These are phyloP conservation scores for Aspergillus caelatus DNA, from an alignment of 2,329 filamentous ascomycete genomes.

Conservation along the genomic window DNA sequence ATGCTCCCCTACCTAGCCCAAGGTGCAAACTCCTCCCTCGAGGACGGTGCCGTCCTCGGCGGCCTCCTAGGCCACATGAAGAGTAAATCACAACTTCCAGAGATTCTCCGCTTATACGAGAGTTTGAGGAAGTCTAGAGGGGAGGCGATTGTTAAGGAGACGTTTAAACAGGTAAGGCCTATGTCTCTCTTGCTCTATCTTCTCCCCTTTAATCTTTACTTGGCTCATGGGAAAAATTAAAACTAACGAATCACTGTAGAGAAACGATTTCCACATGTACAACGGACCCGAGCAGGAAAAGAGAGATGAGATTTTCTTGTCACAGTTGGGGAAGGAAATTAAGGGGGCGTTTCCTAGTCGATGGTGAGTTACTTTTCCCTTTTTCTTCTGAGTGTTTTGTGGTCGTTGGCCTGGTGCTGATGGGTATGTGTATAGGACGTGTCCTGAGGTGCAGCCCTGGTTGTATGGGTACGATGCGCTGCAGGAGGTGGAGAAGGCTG, in stretches of 20 bases:
- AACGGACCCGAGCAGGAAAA: slow-evolving; percentile 61
- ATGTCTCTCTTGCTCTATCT: background rate
- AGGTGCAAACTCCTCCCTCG: slow-evolving; percentile 68
- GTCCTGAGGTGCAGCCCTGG: slow-evolving; percentile 65
- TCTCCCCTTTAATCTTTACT: background rate
- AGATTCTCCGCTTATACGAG: slow-evolving; percentile 50
- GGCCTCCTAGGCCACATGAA: slow-evolving; percentile 57
- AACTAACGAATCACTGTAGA: slow-evolving; percentile 31
- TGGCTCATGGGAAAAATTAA: background rate
- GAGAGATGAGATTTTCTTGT: slow-evolving; percentile 61
- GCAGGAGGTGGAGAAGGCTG: slow-evolving; percentile 53
- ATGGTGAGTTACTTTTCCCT: slow-evolving; percentile 43
- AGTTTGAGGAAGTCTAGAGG: slow-evolving; percentile 51
- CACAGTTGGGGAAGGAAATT: slow-evolving; percentile 56
- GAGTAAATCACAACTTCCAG: slow-evolving; percentile 45
- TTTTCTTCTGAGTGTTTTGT: background rate
- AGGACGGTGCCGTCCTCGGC: slow-evolving; percentile 69
- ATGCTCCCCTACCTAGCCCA: slow-evolving; percentile 67
- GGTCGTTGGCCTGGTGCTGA: background rate
- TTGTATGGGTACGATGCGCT: slow-evolving; percentile 67
- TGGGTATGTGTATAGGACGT: slow-evolving; percentile 48
- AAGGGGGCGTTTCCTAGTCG: slow-evolving; percentile 63
- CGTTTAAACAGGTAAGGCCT: slow-evolving; percentile 53
- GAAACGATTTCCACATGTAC: slow-evolving; percentile 56
- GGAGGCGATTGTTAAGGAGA: slow-evolving; percentile 62